phyloP scores from a whole-genome alignment of 805 yeast genomes.

The Candida verbasci region DNA sequence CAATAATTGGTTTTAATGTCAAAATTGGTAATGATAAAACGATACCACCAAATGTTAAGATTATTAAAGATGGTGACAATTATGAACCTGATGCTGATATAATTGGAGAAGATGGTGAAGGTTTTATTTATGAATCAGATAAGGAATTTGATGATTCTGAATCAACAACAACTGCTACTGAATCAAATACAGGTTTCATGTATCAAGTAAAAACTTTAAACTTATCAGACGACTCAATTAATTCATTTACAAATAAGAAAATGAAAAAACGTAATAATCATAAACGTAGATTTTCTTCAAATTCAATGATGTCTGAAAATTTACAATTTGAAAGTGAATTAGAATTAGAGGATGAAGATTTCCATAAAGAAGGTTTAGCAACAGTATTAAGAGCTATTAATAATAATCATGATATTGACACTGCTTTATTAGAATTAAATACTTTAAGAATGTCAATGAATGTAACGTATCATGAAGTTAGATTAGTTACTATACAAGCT shows the following conservation, averaged over 20 bases:
- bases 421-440: conserved; percentile 87
- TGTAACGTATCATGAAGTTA: conserved; percentile 89
- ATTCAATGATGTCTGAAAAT: conserved; percentile 26
- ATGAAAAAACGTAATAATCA: conserved; percentile 28
- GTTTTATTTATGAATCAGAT: conserved; percentile 44
- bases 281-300: conserved; percentile 29
- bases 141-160: conserved; percentile 33
- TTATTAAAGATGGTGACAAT: conserved; percentile 33
- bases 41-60: conserved; percentile 48
- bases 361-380: conserved; percentile 85
- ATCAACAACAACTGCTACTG: conserved; percentile 30
- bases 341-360: conserved; percentile 61
- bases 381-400: conserved; percentile 90
- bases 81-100: conserved; percentile 32
- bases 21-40: conserved; percentile 50
- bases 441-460: conserved; percentile 97
- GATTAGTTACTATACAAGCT: conserved; percentile 74
- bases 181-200: conserved; percentile 38
- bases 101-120: conserved; percentile 50
- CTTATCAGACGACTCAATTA: conserved; percentile 56
- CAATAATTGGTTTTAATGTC: conserved; percentile 76
- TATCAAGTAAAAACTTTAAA: conserved; percentile 46
- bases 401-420: conserved; percentile 88
- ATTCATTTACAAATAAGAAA: conserved; percentile 46
- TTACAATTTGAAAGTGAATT: conserved; percentile 45